Percentiles rank a stretch among this genome's conserved stretches.
These are phyloP conservation scores for Polyporus tsugae DNA, from an alignment of 1,284 basidiomycete genomes.

Conservation along the genomic window DNA sequence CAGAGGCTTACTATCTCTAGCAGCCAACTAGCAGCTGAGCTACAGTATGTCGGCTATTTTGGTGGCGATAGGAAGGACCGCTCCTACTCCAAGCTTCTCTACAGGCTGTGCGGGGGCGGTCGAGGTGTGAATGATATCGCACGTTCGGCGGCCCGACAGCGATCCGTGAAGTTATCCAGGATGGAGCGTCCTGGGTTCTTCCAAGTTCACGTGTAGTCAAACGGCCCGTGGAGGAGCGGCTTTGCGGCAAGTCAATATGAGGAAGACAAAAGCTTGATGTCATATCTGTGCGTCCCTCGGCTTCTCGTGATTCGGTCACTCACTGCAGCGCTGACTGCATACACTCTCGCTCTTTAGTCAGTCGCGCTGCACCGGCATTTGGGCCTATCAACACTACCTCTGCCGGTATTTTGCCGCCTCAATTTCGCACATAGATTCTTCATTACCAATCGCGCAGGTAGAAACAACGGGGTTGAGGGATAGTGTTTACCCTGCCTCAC, in stretches of 20 bases:
- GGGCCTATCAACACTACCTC: neutral
- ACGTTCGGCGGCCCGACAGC: neutral
- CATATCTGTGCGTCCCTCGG: conserved; percentile 19
- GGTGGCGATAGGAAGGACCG: neutral
- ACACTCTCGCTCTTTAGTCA: conserved; percentile 3
- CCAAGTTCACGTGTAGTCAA: neutral
- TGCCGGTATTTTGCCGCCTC: neutral
- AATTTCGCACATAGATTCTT: neutral
- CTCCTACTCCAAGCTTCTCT: neutral
- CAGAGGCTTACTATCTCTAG: neutral
- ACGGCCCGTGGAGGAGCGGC: conserved; percentile 20
- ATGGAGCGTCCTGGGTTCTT: neutral
- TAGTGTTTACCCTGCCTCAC: conserved; percentile 16
- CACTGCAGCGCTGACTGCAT: conserved; percentile 15
- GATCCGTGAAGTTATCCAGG: neutral
- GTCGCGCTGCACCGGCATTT: neutral
- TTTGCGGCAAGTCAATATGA: conserved; percentile 18
- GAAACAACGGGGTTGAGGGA: neutral
- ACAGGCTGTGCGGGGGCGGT: neutral
- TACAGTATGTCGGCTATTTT: neutral
- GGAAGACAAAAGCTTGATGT: conserved; percentile 23
- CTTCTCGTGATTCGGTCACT: conserved; percentile 19
- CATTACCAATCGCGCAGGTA: neutral
- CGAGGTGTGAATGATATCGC: neutral
- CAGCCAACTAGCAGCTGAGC: too few relatives aligned